Percentiles rank a stretch among this genome's conserved stretches.
Evolutionary conservation across 1,284 basidiomycete species (phyloP).

Genomic region (Lentinula novae-zelandiae): DNA sequence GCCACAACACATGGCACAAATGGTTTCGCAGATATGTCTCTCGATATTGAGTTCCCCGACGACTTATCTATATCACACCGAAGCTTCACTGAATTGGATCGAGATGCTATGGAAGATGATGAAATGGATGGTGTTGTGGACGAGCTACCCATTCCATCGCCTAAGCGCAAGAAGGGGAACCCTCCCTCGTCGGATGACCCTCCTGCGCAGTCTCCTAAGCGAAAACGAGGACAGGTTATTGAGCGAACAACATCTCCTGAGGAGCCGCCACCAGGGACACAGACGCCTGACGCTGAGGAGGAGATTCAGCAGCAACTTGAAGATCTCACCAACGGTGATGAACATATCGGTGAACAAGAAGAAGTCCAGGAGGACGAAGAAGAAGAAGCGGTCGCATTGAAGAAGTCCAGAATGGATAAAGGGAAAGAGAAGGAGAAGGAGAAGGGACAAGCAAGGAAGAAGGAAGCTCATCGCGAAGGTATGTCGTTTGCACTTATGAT

Average conservation of each 20-base stretch:
- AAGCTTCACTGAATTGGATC: conserved; percentile 45
- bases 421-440: conserved; percentile 27
- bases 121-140: conserved; percentile 26
- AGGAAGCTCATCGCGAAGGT: conserved; percentile 35
- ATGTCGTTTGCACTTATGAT: conserved; percentile 9
- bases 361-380: conserved; percentile 33
- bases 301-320: conserved; percentile 30
- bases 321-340: conserved; percentile 40
- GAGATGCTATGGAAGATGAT: conserved; percentile 36
- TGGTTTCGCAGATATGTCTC: conserved; percentile 18
- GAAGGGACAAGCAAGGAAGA: conserved; percentile 27
- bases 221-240: background rate
- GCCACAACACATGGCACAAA: conserved; percentile 22
- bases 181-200: conserved; percentile 1
- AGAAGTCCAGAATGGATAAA: conserved; percentile 28
- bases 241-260: conserved; percentile 2
- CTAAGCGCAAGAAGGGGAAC: conserved; percentile 7
- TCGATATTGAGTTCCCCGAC: conserved; percentile 20
- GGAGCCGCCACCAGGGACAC: conserved; percentile 17
- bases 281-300: conserved; percentile 27
- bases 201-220: conserved; percentile 9
- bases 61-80: conserved; percentile 29
- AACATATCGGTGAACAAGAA: conserved; percentile 28
- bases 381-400: conserved; percentile 23
- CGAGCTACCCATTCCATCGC: conserved; percentile 19